Evolutionary conservation across 257 asterid genomes (phyloP), one percentile per base, ranked within the genome.

Genomic region (Parsonsia alboflavescens): DNA sequence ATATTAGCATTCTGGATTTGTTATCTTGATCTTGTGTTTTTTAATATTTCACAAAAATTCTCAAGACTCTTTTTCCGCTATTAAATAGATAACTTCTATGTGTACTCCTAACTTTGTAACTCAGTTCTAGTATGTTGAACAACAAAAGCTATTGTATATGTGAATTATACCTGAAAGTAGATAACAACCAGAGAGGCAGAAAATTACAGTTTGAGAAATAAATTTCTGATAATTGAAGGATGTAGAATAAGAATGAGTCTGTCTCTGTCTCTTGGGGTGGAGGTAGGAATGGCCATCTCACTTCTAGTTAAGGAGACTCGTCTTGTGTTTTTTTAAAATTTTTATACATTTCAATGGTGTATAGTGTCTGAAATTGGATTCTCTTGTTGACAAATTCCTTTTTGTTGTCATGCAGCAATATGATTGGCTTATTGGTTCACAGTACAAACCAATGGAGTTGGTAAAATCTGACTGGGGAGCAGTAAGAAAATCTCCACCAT

Each of bases 371-470:
- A 54, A 64, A 68, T 10, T 59, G 22, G 2, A 17, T 54, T 45
- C 24, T 44, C 61, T 64, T 69, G 48, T 59, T 79, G 80, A 48
- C 74, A 70, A 74, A 59, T 1, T 33, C 39, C 39, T 28, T 7
- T 50, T 44, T 66, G 64, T 70, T 77, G 73, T 81, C 81, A 52
- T 82, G 58, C 91, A 95, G 99, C 99, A 92, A 90, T 92, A 87
- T 81, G 99, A 92, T 78, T 92, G 96, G 97, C 98, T 95, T 81
- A 88, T 95, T 84, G 97, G 89, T 81, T 67, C 98, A 61, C 98
- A 90, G 84, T 95, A 95, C 91, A 95, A 95, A 82, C 85, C 99
- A 73, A 84, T 86, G 91, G 99, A 95, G 89, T 68, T 95, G 85
- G 75, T 88, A 58, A 95, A 92, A 81, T 86, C 97, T 75, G 99